Evolutionary conservation across 768 basidiomycete species (phyloP), one percentile per base, ranked within the genome.

Genomic region (Lyophyllum decastes): DNA sequence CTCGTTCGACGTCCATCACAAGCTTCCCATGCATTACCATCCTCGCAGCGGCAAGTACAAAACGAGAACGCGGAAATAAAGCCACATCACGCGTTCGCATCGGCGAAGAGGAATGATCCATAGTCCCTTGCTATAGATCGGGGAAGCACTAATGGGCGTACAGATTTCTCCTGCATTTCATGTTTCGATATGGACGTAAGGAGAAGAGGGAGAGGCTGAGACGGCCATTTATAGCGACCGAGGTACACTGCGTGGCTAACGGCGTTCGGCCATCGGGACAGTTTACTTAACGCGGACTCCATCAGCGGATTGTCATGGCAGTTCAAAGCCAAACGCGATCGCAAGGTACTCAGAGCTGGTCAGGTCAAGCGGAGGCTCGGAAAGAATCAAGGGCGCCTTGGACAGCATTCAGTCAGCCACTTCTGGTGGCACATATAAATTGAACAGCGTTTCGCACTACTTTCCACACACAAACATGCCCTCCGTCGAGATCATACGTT

Each of bases 81-180:
- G n/a, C n/a, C n/a, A n/a, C n/a, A n/a, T n/a, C n/a, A n/a, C n/a
- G n/a, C n/a, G 25, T 10, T 4, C 24, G 35, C 46, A 52, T 88
- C 88, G 61, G 87, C 86, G 1, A 83, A 64, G 70, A 85, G 88
- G 76, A 90, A 89, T 16, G 81, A 78, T 16, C 74, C 70, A 61
- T 90, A 90, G 60, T 91, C 85, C 49, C 73, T 79, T 14, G 70
- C 3, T 2, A 72, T 71, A 41, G 73, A 76, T 34, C 71, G 66
- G 1, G 75, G 74, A 19, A 74, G 58, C 2, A 45, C 41, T 43
- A 73, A 70, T 2, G 68, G 64, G 11, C 57, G 66, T 24, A 55
- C 22, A n/a, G 58, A 17, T 38, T 38, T 38, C 35, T 38, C 14
- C 4, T 38, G 5, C 3, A 16, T 38, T 38, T 38, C 16, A 12